These are phyloP conservation scores for Pouteria glomerata DNA, from an alignment of 148 eudicot genomes.

Conservation along the genomic window DNA sequence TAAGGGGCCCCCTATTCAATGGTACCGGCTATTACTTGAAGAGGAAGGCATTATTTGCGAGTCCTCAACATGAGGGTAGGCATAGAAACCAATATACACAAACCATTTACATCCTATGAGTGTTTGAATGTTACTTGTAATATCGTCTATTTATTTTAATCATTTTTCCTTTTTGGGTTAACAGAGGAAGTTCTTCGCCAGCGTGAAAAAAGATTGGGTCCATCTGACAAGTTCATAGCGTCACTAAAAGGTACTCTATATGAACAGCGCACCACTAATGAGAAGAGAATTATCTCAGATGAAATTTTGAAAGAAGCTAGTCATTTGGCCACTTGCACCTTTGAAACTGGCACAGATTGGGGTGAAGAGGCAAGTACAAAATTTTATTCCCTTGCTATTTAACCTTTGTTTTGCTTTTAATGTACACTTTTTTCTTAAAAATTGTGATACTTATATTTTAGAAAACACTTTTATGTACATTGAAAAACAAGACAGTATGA, in stretches of 20 bases:
- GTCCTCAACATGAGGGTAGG: constrained; percentile 3
- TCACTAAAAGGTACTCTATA: background rate
- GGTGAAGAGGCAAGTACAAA: constrained; percentile 13
- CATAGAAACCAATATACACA: no score
- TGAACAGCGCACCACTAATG: background rate
- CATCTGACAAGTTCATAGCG: background rate
- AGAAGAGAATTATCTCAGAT: constrained; percentile 14
- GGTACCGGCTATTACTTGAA: constrained; percentile 64
- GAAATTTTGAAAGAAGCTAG: background rate
- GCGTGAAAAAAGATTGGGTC: background rate
- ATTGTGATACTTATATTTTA: no score
- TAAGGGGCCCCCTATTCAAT: constrained; percentile 41
- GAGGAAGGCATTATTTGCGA: constrained; percentile 49
- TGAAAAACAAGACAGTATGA: no score
- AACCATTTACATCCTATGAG: no score
- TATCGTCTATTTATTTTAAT: no score
- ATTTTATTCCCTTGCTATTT: background rate
- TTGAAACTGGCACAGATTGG: constrained; percentile 8
- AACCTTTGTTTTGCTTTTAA: background rate
- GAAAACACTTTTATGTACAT: no score
- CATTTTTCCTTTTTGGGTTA: background rate
- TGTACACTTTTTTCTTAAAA: no score
- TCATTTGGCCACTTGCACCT: constrained; percentile 8
- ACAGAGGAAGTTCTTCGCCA: background rate
- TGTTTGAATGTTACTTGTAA: no score